Conservation (phyloP, 352 stramenopile species). For the Plasmopara viticola region DNA sequence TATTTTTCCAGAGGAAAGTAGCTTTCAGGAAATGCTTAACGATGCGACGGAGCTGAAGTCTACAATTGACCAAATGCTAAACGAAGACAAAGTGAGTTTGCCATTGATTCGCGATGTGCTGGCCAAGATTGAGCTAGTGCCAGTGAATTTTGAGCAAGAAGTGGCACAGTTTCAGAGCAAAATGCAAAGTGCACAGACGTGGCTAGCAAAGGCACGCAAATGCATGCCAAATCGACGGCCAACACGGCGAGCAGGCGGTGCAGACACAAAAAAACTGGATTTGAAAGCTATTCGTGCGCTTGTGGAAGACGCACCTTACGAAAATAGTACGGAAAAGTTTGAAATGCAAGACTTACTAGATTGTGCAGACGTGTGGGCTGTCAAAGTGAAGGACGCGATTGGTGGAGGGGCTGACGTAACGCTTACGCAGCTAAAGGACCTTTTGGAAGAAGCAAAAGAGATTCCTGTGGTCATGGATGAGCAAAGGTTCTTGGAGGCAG, state of each 20-base stretch:
- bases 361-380: constrained; percentile 79
- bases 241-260: constrained; percentile 42
- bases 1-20: constrained; percentile 51
- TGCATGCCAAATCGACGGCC: constrained; percentile 75
- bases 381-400: constrained; percentile 74
- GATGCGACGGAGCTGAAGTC: constrained; percentile 53
- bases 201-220: constrained; percentile 81
- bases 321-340: constrained; percentile 81
- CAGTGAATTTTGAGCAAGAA: constrained; percentile 77
- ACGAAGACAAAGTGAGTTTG: constrained; percentile 78
- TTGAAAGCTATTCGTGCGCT: constrained; percentile 70
- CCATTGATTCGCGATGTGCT: constrained; percentile 74
- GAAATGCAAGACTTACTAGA: constrained; percentile 87
- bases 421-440: constrained; percentile 64
- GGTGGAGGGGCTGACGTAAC: constrained; percentile 62
- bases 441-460: constrained; percentile 70
- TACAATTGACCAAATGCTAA: constrained; percentile 62
- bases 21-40: constrained; percentile 42
- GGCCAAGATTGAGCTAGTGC: constrained; percentile 76
- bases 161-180: constrained; percentile 79
- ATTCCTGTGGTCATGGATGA: constrained; percentile 89
- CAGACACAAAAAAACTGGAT: constrained; percentile 76
- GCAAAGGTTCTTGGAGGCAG: constrained; percentile 65
- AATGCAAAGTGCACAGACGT: constrained; percentile 79
- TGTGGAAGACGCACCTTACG: constrained; percentile 80